Base-by-base conservation (phyloP, 2,329 filamentous ascomycete species). In the Aureobasidium musti region DNA sequence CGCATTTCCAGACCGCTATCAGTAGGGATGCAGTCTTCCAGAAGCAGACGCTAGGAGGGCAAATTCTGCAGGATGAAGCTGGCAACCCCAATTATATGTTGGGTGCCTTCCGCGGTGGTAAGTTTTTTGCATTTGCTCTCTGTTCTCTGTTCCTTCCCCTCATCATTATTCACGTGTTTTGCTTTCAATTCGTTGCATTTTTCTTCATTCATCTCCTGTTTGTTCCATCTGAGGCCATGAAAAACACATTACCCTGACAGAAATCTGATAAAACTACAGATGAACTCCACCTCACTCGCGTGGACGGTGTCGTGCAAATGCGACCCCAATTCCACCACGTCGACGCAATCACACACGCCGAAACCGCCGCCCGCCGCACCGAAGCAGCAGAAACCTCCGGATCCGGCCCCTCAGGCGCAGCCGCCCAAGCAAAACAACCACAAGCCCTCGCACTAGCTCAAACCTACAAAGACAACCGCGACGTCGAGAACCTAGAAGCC, bases 291-390 rank as follows among this genome's bases (percentile, higher is more conserved):
- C 86, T 98, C 45, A 96, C 92, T 0, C 91, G 90, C 28, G 86
- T 96, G 53, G 87, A 89, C 47, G 89, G 91, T 2, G 86, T 97
- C 52, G 90, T 96, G 49, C 91, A 96, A 75, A 87, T 99, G 74
- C 90, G 93, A 4, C 92, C 95, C 0, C 91, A 97, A 74, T 90
- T 96, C 68, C 92, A 97, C 78, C 92, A 98, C 79, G 84, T 98
- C 71, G 95, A 98, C 78, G 94, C 95, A 3, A 79, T 87, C 53
- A 83, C 89, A 54, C 92, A 97, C 50, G 59, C 63, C 14, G 67
- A 69, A 30, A 80, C 75, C 54, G 72, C 74, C 70, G 78, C 72
- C 72, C 69, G 71, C 23, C 75, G 74, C 66, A 76, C 74, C 70
- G 79, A 76, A 70, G 77, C 78, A 63, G 82, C 84, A 66, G 80